Evolutionary conservation across 805 yeast species (phyloP).

Genomic region (Huiozyma naganishii): DNA sequence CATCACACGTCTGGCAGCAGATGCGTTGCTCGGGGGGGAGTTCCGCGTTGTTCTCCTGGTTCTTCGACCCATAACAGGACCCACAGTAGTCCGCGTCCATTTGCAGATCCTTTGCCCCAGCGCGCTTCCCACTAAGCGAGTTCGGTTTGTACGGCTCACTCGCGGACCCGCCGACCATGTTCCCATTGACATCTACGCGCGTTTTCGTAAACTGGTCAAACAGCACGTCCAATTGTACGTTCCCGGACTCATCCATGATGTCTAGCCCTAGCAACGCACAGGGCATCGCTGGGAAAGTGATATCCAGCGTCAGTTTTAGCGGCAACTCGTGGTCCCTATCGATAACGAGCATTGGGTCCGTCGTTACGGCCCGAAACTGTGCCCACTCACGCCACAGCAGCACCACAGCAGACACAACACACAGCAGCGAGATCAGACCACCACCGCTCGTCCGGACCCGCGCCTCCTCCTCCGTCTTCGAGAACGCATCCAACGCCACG

Average conservation of each 20-base stretch:
- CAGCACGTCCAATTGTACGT: slow-evolving; percentile 61
- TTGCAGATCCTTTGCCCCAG: background rate
- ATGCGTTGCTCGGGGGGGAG: slow-evolving; percentile 31
- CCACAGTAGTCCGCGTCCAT: slow-evolving; percentile 52
- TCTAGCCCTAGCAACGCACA: slow-evolving; percentile 77
- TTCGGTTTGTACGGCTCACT: slow-evolving; percentile 17
- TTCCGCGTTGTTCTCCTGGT: slow-evolving; percentile 40
- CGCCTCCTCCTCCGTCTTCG: slow-evolving; percentile 91
- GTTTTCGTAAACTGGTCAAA: slow-evolving; percentile 58
- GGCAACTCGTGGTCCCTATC: slow-evolving; percentile 71
- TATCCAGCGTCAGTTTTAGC: slow-evolving; percentile 69
- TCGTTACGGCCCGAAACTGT: slow-evolving; percentile 57
- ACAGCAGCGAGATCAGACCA: slow-evolving; percentile 71
- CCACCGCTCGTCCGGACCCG: slow-evolving; percentile 81
- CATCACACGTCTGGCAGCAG: slow-evolving; percentile 81
- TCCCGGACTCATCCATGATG: slow-evolving; percentile 83
- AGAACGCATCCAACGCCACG: slow-evolving; percentile 72
- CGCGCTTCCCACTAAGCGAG: background rate
- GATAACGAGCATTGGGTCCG: slow-evolving; percentile 77
- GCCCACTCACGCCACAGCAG: slow-evolving; percentile 65
- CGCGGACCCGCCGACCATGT: slow-evolving; percentile 31
- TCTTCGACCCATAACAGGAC: slow-evolving; percentile 76
- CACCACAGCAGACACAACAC: slow-evolving; percentile 49
- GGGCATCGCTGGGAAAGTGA: slow-evolving; percentile 76
- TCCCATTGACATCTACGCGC: slow-evolving; percentile 43